A percentile compares a stretch with the other conserved stretches of the same genome.
Evolutionary conservation across 305 asterid species (phyloP).

Genomic region (Ajuga reptans): DNA sequence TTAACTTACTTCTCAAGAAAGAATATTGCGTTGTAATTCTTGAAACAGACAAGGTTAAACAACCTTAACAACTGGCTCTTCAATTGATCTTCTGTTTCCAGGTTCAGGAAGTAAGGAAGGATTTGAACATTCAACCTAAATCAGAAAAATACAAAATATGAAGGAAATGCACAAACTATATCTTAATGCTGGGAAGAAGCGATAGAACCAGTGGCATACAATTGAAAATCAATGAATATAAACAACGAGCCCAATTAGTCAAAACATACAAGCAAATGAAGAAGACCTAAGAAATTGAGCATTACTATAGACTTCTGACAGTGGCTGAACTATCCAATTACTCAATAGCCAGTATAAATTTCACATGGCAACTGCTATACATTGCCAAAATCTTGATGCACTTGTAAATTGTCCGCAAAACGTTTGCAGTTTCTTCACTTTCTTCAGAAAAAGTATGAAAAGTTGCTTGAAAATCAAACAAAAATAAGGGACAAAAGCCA

Average conservation of each 20-base stretch:
- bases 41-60: slow-evolving; percentile 11
- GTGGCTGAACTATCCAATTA: not conserved
- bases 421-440: not conserved
- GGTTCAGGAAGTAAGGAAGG: slow-evolving; percentile 96
- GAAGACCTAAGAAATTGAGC: not conserved
- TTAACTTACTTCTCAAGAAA: slow-evolving; percentile 18
- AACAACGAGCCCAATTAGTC: not conserved
- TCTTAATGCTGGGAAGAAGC: not conserved
- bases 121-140: slow-evolving; percentile 89
- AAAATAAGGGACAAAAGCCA: not conserved
- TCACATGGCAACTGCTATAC: not conserved
- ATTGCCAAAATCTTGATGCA: not conserved
- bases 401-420: not conserved
- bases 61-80: slow-evolving; percentile 97
- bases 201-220: not conserved
- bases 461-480: not conserved
- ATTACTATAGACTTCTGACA: not conserved
- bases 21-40: not conserved
- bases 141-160: slow-evolving; percentile 14
- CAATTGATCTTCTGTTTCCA: slow-evolving; percentile 80
- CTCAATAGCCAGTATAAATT: slow-evolving; percentile 8
- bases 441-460: not conserved
- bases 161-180: slow-evolving; percentile 18
- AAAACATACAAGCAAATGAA: slow-evolving; percentile 17
- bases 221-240: not conserved